phyloP scores from a whole-genome alignment of 1,139 yeast genomes.

The Candida smagusa region DNA sequence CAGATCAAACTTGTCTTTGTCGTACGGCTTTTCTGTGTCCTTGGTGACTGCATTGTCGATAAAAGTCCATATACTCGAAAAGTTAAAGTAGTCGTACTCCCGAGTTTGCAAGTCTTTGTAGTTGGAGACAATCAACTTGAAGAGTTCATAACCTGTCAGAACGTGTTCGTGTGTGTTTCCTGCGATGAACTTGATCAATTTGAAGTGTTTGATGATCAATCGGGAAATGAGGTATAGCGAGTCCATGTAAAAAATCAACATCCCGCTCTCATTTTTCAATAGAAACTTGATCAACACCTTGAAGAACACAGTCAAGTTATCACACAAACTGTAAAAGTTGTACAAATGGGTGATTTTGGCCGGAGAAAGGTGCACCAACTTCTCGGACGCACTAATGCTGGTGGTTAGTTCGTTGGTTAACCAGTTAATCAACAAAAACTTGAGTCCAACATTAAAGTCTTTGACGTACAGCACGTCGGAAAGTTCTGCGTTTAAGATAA shows the following conservation, averaged over 20 bases:
- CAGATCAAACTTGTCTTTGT: constrained; percentile 10
- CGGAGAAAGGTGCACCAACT: constrained; percentile 37
- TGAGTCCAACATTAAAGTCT: constrained; percentile 37
- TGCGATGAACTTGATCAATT: constrained; percentile 33
- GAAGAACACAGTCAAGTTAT: constrained; percentile 42
- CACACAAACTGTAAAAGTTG: constrained; percentile 30
- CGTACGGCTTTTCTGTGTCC: constrained; percentile 10
- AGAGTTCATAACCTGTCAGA: constrained; percentile 33
- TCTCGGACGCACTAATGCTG: constrained; percentile 29
- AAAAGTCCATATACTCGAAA: constrained; percentile 36
- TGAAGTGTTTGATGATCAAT: constrained; percentile 34
- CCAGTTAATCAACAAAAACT: constrained; percentile 43
- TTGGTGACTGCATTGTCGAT: not conserved
- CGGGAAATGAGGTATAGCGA: constrained; percentile 35
- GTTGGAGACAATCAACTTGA: constrained; percentile 30
- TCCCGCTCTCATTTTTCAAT: constrained; percentile 40
- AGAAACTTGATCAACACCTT: constrained; percentile 34
- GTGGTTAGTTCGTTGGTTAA: constrained; percentile 37
- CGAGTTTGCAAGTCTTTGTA: constrained; percentile 34
- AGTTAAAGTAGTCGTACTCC: constrained; percentile 33
- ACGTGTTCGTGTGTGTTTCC: constrained; percentile 23
- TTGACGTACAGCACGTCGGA: constrained; percentile 16
- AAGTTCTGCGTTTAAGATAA: constrained; percentile 16
- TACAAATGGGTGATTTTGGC: constrained; percentile 30
- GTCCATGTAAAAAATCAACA: constrained; percentile 41